Evolutionary conservation across 345 rosid genomes (phyloP), one percentile per base, ranked within the genome.

Genomic region (Linum lewisii): DNA sequence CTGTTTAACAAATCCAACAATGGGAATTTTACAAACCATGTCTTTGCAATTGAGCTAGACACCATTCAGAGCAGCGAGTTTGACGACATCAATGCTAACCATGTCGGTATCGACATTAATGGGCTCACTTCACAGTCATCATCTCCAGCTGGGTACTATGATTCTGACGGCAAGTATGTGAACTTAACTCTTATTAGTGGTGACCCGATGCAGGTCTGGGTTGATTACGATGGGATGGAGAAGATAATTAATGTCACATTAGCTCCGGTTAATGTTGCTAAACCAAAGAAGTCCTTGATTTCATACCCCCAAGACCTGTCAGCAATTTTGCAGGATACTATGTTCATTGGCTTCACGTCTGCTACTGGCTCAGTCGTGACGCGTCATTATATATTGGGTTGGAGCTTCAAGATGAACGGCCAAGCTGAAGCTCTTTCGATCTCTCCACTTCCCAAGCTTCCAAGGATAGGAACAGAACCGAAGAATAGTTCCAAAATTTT

Each of bases 311-410:
- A 7, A n/a, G 87, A 90, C 80, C 74, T 90, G 49, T 76, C 82
- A 1, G 2, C 62, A 1, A 13, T 76, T 51, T 3, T 90, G 50
- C 18, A 8, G 2, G 58, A 69, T 21, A 50, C 45, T 1, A 81
- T 83, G 87, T 83, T 37, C 44, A 82, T 90, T 19, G 97, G 95
- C 8, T 84, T 90, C 71, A 86, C 88, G 7, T 77, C 95, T 0
- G 57, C 95, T 0, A 80, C 90, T 0, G 82, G 92, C 6, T 59
- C 79, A 0, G 49, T 73, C 15, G 5, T 60, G 5, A 38, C 74
- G 3, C 75, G 72, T 51, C 88, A 86, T 58, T 85, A 66, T 58
- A 50, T 88, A 10, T 58, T 80, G 36, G 96, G 96, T 24, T 88
- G 96, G 90, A 88, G 94, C 64, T 82, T 79, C 42, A 74, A 29